A percentile compares a stretch with the other conserved stretches of the same genome.
phyloP scores from a whole-genome alignment of 164 flowering plant species.

The Cinnamomum chago region DNA sequence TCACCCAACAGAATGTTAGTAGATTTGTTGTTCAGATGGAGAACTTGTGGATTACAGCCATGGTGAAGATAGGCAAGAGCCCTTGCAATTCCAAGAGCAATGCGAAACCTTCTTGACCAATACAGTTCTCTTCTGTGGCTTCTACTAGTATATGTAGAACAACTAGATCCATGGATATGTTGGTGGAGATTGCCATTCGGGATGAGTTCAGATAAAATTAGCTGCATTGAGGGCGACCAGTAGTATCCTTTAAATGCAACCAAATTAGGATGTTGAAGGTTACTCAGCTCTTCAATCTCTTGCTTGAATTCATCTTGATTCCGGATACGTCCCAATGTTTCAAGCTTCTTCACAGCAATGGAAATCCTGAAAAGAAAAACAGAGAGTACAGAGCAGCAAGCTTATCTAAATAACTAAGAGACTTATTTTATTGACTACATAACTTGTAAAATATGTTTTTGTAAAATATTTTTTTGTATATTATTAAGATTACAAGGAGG shows the following conservation, averaged over 20 bases:
- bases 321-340: constrained; percentile 76
- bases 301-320: constrained; percentile 93
- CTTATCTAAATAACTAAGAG: no score
- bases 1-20: constrained; percentile 81
- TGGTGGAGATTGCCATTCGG: constrained; percentile 78
- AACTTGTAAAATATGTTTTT: no score
- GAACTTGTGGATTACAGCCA: constrained; percentile 78
- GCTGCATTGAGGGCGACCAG: constrained; percentile 84
- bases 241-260: constrained; percentile 87
- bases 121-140: constrained; percentile 44
- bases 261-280: constrained; percentile 64
- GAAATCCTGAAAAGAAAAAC: constrained; percentile 22
- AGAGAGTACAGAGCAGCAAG: no score
- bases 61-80: constrained; percentile 94
- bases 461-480: no score
- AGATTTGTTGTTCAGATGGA: constrained; percentile 88
- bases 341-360: constrained; percentile 93
- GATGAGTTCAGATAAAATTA: constrained; percentile 65
- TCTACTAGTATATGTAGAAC: constrained; percentile 60
- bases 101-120: constrained; percentile 81
- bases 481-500: no score
- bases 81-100: constrained; percentile 85
- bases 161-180: constrained; percentile 57
- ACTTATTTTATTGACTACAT: no score
- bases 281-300: constrained; percentile 72